A percentile compares a stretch with the other conserved stretches of the same genome.
phyloP scores from a whole-genome alignment of 345 rosid genomes.

The Salix purpurea region DNA sequence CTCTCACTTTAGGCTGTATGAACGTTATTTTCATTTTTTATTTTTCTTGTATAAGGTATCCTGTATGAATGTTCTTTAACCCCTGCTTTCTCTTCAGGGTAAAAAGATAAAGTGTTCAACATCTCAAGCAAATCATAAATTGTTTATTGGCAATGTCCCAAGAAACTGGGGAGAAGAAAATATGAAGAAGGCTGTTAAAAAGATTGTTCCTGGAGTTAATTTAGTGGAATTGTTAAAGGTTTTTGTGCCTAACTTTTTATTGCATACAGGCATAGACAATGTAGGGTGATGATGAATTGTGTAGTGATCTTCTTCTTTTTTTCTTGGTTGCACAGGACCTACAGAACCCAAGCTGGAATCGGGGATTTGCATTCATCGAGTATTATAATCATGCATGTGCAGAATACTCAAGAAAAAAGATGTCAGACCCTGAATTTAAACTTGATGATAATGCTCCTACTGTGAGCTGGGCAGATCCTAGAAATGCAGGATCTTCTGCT shows the following conservation, averaged over 20 bases:
- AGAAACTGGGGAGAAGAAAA: slow-evolving; percentile 26
- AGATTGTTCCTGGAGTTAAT: slow-evolving; percentile 28
- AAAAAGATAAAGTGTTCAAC: slow-evolving; percentile 22
- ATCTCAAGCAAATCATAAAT: slow-evolving; percentile 24
- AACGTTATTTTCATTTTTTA: neutral
- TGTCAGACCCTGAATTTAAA: too few relatives aligned
- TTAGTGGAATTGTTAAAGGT: slow-evolving; percentile 31
- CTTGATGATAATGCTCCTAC: too few relatives aligned
- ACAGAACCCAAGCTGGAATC: too few relatives aligned
- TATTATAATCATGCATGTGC: too few relatives aligned
- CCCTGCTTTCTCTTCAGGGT: slow-evolving; percentile 8
- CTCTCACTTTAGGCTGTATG: neutral
- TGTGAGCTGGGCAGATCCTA: too few relatives aligned
- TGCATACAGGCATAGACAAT: neutral
- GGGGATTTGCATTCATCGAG: too few relatives aligned
- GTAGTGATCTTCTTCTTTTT: too few relatives aligned
- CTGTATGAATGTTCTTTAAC: neutral
- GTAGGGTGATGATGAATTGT: neutral
- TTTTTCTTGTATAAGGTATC: neutral
- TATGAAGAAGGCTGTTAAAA: slow-evolving; percentile 23
- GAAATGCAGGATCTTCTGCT: too few relatives aligned
- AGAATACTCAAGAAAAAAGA: too few relatives aligned
- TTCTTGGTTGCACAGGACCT: too few relatives aligned
- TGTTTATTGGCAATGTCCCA: slow-evolving; percentile 32
- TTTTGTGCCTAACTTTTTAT: neutral